phyloP scores from a whole-genome alignment of 1,284 basidiomycete genomes.

The Amylostereum areolatum region DNA sequence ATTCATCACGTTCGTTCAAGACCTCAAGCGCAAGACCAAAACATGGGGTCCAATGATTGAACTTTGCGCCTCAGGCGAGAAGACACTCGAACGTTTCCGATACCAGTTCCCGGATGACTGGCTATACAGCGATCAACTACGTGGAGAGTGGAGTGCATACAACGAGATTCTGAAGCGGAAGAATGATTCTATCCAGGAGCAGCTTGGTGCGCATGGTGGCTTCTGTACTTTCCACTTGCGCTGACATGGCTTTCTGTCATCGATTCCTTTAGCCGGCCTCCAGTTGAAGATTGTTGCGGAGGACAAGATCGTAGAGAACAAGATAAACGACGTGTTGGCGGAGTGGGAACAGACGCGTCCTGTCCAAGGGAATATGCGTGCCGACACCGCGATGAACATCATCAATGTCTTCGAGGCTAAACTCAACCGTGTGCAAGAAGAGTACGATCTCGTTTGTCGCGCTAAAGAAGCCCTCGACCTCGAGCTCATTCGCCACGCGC shows the following conservation, averaged over 20 bases:
- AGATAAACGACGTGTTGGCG: slow-evolving; percentile 81
- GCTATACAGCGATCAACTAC: slow-evolving; percentile 96
- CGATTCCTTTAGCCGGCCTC: slow-evolving; percentile 64
- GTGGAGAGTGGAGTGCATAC: slow-evolving; percentile 98
- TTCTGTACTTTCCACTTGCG: background rate
- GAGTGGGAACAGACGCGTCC: slow-evolving; percentile 98
- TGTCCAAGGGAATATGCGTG: slow-evolving; percentile 92
- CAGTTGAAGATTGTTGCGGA: slow-evolving; percentile 99
- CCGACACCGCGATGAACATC: slow-evolving; percentile 92
- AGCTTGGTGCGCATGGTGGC: slow-evolving; percentile 58
- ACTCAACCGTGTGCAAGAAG: slow-evolving; percentile 84
- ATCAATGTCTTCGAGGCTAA: slow-evolving; percentile 94
- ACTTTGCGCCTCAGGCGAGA: slow-evolving; percentile 90
- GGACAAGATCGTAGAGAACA: slow-evolving; percentile 95
- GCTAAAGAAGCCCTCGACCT: slow-evolving; percentile 97
- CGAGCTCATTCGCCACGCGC: slow-evolving; percentile 85
- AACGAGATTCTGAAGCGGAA: slow-evolving; percentile 97
- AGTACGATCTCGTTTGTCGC: slow-evolving; percentile 88
- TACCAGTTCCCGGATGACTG: slow-evolving; percentile 97
- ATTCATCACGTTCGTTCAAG: slow-evolving; percentile 99
- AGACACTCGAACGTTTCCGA: slow-evolving; percentile 93
- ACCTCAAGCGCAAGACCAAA: slow-evolving; percentile 95
- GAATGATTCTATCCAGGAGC: slow-evolving; percentile 98
- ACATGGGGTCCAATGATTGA: slow-evolving; percentile 98
- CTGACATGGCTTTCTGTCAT: slow-evolving; percentile 1